Evolutionary conservation across 1,284 basidiomycete genomes (phyloP), one percentile per base, ranked within the genome.

Genomic region (Tilletia horrida): DNA sequence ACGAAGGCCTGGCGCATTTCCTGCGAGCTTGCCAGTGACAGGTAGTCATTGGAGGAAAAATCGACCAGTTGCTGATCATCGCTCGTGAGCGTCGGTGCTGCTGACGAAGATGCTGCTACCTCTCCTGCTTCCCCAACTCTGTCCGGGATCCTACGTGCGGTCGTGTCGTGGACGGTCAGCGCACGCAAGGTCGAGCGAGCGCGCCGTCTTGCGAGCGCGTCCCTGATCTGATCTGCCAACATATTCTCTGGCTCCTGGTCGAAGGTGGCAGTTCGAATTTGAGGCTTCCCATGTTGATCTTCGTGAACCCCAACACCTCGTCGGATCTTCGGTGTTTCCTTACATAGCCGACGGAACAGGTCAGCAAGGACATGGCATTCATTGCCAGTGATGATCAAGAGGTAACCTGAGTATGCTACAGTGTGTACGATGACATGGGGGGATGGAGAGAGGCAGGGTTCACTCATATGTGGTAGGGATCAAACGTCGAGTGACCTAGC

Each of bases 21-120:
- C 0, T 84, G 71, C 0, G 88, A 90, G 2, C 84, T 83, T 0
- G 92, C 85, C 27, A 98, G 85, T 0, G 92, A 93, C 68, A 97
- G 89, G 83, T 97, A 97, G 84, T 97, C 94, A 83, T 97, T 97
- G 14, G 91, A 90, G 40, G 86, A 90, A 82, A 94, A 93, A 81
- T 95, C 92, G 69, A 83, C 76, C 25, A 83, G 76, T 1, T 66
- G 50, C 3, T 23, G 14, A 11, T 40, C 35, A 40, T 40, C 35
- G 35, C 35, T 11, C 4, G 11, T 11, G 18, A 27, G 68, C 48
- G 65, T 66, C 55, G 29, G 7, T 16, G 55, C 29, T 62, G 59
- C 65, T 40, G 45, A 40, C 23, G 45, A 48, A 18, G 7, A 48
- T 23, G 45, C 6, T 6, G 6, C 45, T 48, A 7, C 16, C 4